Evolutionary conservation across 768 basidiomycete species (phyloP).

Genomic region (Asterophora parasitica): DNA sequence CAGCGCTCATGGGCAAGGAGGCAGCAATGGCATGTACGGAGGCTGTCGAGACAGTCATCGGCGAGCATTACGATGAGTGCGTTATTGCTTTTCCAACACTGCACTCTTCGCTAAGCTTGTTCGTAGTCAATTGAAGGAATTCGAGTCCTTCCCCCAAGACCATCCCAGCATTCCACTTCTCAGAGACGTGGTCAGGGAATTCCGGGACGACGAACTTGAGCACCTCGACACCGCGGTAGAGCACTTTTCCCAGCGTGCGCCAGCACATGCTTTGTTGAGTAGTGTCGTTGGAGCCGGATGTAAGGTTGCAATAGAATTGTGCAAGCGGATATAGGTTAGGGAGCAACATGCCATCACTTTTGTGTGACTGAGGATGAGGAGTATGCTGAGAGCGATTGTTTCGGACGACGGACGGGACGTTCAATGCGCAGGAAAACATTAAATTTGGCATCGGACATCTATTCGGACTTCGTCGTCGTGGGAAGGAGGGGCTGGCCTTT

Average conservation of each 20-base stretch:
- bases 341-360: background rate
- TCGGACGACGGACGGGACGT: no score
- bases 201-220: constrained; percentile 92
- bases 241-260: constrained; percentile 83
- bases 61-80: constrained; percentile 97
- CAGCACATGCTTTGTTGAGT: constrained; percentile 87
- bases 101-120: constrained; percentile 9
- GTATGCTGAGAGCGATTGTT: background rate
- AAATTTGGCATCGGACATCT: constrained; percentile 4
- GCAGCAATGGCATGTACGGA: constrained; percentile 99
- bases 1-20: constrained; percentile 85
- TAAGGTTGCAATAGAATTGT: constrained; percentile 84
- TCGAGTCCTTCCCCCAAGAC: constrained; percentile 55
- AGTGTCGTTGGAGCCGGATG: constrained; percentile 83
- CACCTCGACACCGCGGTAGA: constrained; percentile 90
- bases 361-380: background rate
- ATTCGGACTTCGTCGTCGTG: constrained; percentile 13
- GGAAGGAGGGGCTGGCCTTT: constrained; percentile 32
- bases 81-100: constrained; percentile 25
- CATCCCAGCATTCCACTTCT: constrained; percentile 80
- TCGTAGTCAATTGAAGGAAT: constrained; percentile 72
- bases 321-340: constrained; percentile 61
- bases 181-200: constrained; percentile 68
- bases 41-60: constrained; percentile 96
- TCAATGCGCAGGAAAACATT: background rate